Conservation (phyloP, 805 yeast species). For the Candida quercuum region DNA sequence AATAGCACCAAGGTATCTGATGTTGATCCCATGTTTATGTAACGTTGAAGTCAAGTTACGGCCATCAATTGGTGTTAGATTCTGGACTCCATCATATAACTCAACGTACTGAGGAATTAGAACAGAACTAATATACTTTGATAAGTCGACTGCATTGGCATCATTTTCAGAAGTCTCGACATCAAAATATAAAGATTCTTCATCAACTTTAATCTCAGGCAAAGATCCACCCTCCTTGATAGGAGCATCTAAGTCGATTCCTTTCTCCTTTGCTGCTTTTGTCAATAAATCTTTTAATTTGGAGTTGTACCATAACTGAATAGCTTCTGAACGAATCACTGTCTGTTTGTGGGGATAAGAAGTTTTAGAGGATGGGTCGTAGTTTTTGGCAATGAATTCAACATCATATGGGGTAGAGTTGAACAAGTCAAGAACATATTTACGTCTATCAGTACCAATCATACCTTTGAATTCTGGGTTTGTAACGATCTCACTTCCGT, state of each 20-base stretch:
- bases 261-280: constrained; percentile 29
- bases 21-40: constrained; percentile 80
- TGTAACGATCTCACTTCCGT: constrained; percentile 47
- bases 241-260: constrained; percentile 17
- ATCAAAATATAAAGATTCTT: constrained; percentile 37
- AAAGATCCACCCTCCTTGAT: constrained; percentile 31
- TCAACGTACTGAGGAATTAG: constrained; percentile 60
- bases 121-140: constrained; percentile 51
- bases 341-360: constrained; percentile 47
- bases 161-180: constrained; percentile 58
- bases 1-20: constrained; percentile 78
- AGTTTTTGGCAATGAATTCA: constrained; percentile 60
- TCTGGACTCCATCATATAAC: constrained; percentile 38
- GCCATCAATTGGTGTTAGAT: constrained; percentile 75
- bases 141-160: constrained; percentile 54
- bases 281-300: constrained; percentile 41
- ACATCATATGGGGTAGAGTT: constrained; percentile 83
- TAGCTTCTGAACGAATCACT: constrained; percentile 79
- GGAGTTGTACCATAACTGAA: constrained; percentile 83
- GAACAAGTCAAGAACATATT: constrained; percentile 78
- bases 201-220: constrained; percentile 47
- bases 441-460: constrained; percentile 77
- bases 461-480: constrained; percentile 84
- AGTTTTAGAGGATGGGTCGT: constrained; percentile 27
- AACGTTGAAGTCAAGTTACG: constrained; percentile 58